phyloP scores from a whole-genome alignment of 208 protist genomes.

The Acanthamoeba sp. region DNA sequence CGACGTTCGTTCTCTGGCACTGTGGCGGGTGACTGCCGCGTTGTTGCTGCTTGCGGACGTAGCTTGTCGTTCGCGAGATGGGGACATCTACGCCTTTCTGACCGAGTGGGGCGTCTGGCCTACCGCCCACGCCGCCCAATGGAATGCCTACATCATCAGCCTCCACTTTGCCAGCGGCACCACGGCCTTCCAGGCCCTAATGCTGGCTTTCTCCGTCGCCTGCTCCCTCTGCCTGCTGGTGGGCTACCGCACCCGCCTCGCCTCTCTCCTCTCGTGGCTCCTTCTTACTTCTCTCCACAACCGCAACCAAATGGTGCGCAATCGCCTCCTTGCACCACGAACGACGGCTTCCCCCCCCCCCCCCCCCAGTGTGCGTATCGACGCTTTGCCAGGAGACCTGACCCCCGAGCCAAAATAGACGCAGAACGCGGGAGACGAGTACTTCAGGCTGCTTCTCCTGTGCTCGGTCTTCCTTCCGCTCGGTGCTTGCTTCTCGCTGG shows the following conservation, averaged over 20 bases:
- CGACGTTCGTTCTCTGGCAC: not conserved
- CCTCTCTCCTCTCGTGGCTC: not conserved
- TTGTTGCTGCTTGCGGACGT: not conserved
- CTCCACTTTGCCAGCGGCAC: constrained; percentile 15
- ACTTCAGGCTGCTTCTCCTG: constrained; percentile 12
- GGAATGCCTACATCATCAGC: constrained; percentile 9
- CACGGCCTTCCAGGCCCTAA: not conserved
- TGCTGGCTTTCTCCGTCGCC: not conserved
- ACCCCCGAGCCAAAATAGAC: not conserved
- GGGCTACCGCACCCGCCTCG: not conserved
- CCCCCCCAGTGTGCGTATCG: not conserved
- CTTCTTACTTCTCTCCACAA: constrained; percentile 32
- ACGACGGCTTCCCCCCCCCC: not conserved
- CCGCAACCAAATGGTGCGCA: constrained; percentile 43
- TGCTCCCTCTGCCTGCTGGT: constrained; percentile 9
- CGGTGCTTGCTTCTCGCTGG: not conserved
- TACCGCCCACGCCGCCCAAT: not conserved
- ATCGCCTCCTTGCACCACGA: too few species aligned
- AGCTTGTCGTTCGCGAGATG: not conserved
- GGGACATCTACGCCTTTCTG: not conserved
- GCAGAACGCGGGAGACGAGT: constrained; percentile 2
- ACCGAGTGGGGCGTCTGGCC: not conserved
- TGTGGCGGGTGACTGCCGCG: not conserved
- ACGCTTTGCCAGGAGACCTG: not conserved
- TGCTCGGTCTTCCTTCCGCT: constrained; percentile 21